These are phyloP conservation scores for Peniophora sp. DNA, from an alignment of 1,284 basidiomycete species.

Conservation along the genomic window DNA sequence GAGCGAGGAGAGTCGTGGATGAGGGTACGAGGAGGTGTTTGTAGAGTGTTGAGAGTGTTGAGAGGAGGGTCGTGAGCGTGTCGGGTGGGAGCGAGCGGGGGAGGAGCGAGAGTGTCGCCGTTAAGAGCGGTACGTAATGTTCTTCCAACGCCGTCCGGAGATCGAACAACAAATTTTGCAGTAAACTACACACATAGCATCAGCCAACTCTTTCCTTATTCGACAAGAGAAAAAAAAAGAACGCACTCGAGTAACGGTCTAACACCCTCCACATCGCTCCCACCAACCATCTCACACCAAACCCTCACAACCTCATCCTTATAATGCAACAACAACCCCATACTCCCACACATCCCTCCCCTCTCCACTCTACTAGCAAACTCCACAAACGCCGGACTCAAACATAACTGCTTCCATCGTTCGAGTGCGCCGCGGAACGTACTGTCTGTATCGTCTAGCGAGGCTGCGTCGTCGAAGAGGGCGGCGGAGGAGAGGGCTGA, in stretches of 20 bases:
- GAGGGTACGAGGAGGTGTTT: constrained; percentile 60
- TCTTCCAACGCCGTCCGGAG: constrained; percentile 64
- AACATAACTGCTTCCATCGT: constrained; percentile 74
- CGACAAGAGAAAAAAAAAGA: constrained; percentile 9
- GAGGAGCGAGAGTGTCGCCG: constrained; percentile 49
- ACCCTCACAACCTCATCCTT: constrained; percentile 57
- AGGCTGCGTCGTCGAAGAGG: not conserved
- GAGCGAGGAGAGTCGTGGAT: constrained; percentile 35
- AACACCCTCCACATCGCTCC: constrained; percentile 61
- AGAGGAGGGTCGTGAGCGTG: constrained; percentile 55
- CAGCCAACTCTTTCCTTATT: constrained; percentile 3
- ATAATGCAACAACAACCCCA: constrained; percentile 79
- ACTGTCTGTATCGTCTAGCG: constrained; percentile 56
- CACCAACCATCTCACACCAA: constrained; percentile 50
- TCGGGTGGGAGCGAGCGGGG: constrained; percentile 47
- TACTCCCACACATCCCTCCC: constrained; percentile 57
- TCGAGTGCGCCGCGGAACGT: constrained; percentile 64
- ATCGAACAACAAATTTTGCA: constrained; percentile 71
- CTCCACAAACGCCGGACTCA: constrained; percentile 67
- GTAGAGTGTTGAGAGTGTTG: constrained; percentile 59
- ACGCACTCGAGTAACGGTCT: constrained; percentile 66
- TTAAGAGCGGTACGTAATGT: constrained; percentile 45
- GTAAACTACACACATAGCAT: constrained; percentile 38
- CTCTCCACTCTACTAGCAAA: constrained; percentile 57
- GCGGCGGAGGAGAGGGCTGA: constrained; percentile 36